Evolutionary conservation across 1,284 basidiomycete species (phyloP).

Genomic region (Veloboletus limbatus): DNA sequence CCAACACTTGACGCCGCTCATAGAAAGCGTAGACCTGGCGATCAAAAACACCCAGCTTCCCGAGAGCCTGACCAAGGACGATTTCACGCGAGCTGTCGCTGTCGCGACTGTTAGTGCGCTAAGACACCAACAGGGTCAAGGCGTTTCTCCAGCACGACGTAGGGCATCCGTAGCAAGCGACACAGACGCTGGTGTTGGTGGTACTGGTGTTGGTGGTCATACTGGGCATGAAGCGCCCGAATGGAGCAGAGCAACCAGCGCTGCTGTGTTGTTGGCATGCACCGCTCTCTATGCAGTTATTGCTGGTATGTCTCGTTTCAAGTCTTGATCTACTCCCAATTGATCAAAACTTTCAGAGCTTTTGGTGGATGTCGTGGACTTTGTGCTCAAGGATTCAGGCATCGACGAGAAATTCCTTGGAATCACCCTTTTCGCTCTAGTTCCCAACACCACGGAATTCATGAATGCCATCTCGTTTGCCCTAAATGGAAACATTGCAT

Average conservation of each 20-base stretch:
- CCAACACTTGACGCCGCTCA: conserved; percentile 59
- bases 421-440: conserved; percentile 93
- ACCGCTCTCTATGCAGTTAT: conserved; percentile 95
- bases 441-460: conserved; percentile 99
- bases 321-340: background rate
- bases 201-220: conserved; percentile 56
- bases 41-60: conserved; percentile 66
- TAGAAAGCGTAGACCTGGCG: conserved; percentile 75
- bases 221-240: conserved; percentile 95
- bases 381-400: conserved; percentile 88
- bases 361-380: conserved; percentile 94
- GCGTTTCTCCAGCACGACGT: conserved; percentile 45
- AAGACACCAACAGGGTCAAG: conserved; percentile 65
- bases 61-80: conserved; percentile 73
- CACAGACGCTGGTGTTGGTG: conserved; percentile 47
- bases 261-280: conserved; percentile 84
- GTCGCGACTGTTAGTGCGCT: conserved; percentile 87
- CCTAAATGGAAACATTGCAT: conserved; percentile 93
- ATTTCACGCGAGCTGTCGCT: conserved; percentile 87
- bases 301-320: conserved; percentile 62
- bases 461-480: conserved; percentile 99
- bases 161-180: conserved; percentile 33
- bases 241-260: conserved; percentile 86
- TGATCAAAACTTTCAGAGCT: conserved; percentile 59
- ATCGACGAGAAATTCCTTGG: conserved; percentile 99